These are phyloP conservation scores for Eutrema japonicum DNA, from an alignment of 345 rosid genomes.

Conservation along the genomic window DNA sequence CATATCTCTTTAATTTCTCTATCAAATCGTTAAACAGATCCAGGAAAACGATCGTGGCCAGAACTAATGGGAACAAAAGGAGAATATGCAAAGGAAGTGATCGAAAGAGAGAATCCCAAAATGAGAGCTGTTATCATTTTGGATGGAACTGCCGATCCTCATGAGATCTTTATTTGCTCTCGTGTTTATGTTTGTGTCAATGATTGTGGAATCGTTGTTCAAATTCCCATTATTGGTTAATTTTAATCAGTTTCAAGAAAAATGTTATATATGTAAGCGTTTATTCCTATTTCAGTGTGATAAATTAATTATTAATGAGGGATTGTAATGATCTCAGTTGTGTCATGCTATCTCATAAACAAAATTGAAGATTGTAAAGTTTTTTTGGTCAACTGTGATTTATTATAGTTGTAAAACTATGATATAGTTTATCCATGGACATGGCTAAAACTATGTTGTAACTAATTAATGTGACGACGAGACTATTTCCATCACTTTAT, in stretches of 20 bases:
- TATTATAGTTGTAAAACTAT: no score
- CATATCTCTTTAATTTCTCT: no score
- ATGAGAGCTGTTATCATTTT: constrained; percentile 29
- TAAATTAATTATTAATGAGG: background rate
- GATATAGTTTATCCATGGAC: no score
- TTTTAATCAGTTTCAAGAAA: background rate
- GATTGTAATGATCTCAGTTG: background rate
- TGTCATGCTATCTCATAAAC: constrained; percentile 10
- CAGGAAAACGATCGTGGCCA: constrained; percentile 37
- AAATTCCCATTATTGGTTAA: constrained; percentile 22
- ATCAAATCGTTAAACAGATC: no score
- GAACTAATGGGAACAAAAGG: constrained; percentile 27
- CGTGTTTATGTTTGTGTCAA: constrained; percentile 37
- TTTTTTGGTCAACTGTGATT: no score
- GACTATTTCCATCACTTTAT: no score
- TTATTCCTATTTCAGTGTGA: background rate
- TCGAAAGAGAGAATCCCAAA: constrained; percentile 40
- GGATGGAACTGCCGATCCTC: background rate
- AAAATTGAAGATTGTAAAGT: background rate
- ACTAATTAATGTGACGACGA: no score
- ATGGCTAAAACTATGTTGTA: no score
- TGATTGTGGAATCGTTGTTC: constrained; percentile 29
- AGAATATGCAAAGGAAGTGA: constrained; percentile 41
- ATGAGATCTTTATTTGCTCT: constrained; percentile 3
- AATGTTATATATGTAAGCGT: background rate